Evolutionary conservation across 2,329 filamentous ascomycete species (phyloP).

Genomic region (Periconia macrospinosa): DNA sequence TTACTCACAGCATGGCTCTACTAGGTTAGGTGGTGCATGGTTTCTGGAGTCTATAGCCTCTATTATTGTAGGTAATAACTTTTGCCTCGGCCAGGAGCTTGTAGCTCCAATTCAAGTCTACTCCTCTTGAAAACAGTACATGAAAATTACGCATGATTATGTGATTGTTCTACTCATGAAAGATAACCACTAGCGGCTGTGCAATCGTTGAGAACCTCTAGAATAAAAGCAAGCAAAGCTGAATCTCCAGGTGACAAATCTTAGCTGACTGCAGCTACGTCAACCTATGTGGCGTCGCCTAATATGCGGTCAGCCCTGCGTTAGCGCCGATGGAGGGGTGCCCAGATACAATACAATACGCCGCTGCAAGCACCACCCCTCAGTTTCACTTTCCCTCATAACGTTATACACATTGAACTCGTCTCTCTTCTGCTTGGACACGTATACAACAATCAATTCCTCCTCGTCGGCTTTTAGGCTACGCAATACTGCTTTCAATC

Average conservation of each 20-base stretch:
- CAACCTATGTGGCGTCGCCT: neutral
- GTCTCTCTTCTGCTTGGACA: neutral
- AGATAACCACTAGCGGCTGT: neutral
- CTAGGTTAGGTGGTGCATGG: conserved; percentile 1
- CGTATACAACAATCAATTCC: neutral
- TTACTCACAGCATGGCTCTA: conserved; percentile 7
- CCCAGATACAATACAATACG: no score
- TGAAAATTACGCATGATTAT: neutral
- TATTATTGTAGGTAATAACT: conserved; percentile 1
- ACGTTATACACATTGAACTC: no score
- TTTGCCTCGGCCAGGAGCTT: conserved; percentile 3
- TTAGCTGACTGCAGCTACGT: neutral
- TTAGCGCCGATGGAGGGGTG: neutral
- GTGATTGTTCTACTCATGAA: neutral
- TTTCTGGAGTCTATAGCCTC: conserved; percentile 6
- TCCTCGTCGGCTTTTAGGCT: neutral
- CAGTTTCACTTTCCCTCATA: no score
- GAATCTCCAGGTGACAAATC: neutral
- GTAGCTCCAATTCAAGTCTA: conserved; percentile 6
- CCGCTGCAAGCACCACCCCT: no score
- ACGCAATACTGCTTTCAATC: neutral
- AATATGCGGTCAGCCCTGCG: neutral
- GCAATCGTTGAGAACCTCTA: neutral
- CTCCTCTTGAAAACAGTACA: conserved; percentile 2
- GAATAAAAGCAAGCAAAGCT: neutral